Base-by-base conservation (phyloP, 73 alveolate species). In the Uronychia setigera region DNA sequence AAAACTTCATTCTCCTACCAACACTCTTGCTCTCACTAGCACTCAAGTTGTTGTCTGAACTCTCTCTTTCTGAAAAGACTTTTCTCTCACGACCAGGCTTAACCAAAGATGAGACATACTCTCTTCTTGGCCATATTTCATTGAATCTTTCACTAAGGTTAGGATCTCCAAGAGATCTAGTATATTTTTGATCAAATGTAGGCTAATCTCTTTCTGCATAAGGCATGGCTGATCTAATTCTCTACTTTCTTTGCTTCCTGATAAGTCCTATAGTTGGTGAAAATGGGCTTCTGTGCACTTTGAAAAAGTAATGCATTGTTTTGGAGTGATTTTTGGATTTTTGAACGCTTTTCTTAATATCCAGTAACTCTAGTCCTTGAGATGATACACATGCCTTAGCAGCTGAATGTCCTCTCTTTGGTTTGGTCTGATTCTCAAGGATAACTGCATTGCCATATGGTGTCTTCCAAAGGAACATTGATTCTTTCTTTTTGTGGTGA, bases 391-490 rank as follows among this genome's bases (percentile, higher is more conserved):
- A 46, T 5, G 5, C 19, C 19, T 46, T 46, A 5, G n/a, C 67
- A 46, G 67, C 67, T 46, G 67, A 46, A 19, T 19, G 67, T 5
- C 67, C 67, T 46, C 67, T 46, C 67, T 46, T 46, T 19, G 67
- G 19, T 19, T 46, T 46, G 5, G 67, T 19, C 19, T 5, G 19
- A 5, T 19, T 46, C 67, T 46, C 67, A 5, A 46, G 19, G 67
- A 46, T 46, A 19, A 46, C 67, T 46, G 67, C 67, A 46, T 46
- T 46, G n/a, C 81, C 81, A 76, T 76, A 76, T 5, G 81, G 81
- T 28, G 81, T 76, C 27, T 27, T 25, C 81, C 81, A 76, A 5
- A 76, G 58, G 5, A 26, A 26, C 46, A 26, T 29, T 5, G 28
- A 5, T 29, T 25, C 30, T 32, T 76, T 76, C 59, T 76, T 31